These are phyloP conservation scores for Serendipita sp. DNA, from an alignment of 768 basidiomycete species.

Conservation along the genomic window DNA sequence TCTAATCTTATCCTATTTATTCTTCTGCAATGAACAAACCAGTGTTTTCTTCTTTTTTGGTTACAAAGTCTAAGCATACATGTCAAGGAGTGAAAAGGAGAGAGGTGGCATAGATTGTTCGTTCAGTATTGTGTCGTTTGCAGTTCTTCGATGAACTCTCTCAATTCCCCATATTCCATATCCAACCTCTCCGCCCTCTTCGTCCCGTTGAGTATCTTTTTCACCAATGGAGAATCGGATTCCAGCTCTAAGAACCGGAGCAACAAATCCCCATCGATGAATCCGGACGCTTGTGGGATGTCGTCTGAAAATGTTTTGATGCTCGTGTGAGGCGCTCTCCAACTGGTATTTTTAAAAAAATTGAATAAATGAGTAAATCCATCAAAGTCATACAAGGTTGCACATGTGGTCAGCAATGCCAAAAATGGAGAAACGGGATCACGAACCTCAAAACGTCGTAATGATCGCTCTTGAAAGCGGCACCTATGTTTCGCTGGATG, in stretches of 20 bases:
- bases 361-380: no score
- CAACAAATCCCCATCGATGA: slow-evolving; percentile 79
- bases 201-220: slow-evolving; percentile 38
- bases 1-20: slow-evolving; percentile 6
- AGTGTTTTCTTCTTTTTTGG: no score
- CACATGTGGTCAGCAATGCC: no score
- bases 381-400: no score
- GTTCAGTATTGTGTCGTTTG: slow-evolving; percentile 27
- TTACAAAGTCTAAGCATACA: no score
- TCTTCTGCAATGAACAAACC: no score
- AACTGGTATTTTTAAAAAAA: no score
- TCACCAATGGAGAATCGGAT: slow-evolving; percentile 25
- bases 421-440: neutral
- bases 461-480: slow-evolving; percentile 30
- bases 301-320: slow-evolving; percentile 38
- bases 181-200: slow-evolving; percentile 42
- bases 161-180: slow-evolving; percentile 26
- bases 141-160: slow-evolving; percentile 26
- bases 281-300: slow-evolving; percentile 43
- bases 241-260: slow-evolving; percentile 41
- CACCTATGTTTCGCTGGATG: slow-evolving; percentile 59
- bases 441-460: slow-evolving; percentile 45
- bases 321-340: slow-evolving; percentile 45
- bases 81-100: no score
- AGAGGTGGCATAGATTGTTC: no score